These are phyloP conservation scores for Heliophila coronopifolia DNA, from an alignment of 441 rosid genomes.

Conservation along the genomic window DNA sequence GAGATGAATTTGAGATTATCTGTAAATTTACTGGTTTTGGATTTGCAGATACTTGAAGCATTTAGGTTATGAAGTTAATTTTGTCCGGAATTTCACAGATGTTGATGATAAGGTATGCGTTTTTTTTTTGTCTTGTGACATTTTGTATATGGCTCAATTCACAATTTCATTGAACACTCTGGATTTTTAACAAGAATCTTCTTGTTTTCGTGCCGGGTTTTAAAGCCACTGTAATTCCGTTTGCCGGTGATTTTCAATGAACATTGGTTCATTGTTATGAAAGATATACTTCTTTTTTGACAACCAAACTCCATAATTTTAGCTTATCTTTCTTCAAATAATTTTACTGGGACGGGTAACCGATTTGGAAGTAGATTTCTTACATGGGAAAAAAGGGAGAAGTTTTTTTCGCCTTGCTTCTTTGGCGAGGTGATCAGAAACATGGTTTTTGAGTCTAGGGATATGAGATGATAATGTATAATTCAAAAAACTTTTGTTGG, in stretches of 20 bases:
- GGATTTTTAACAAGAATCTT: not conserved
- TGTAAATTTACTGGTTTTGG: too few relatives aligned
- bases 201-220: not conserved
- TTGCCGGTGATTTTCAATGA: not conserved
- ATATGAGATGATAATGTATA: too few relatives aligned
- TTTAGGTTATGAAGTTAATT: conserved; percentile 74
- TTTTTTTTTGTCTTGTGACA: not conserved
- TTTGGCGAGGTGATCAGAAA: too few relatives aligned
- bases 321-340: too few relatives aligned
- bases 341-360: too few relatives aligned
- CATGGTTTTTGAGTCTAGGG: too few relatives aligned
- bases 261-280: not conserved
- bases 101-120: conserved; percentile 91
- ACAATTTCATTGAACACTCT: not conserved
- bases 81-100: conserved; percentile 88
- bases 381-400: too few relatives aligned
- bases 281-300: not conserved
- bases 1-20: conserved; percentile 2
- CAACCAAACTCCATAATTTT: too few relatives aligned
- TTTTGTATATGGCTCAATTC: not conserved
- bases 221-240: not conserved
- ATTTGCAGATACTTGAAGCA: conserved; percentile 73
- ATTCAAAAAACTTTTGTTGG: too few relatives aligned
- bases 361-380: too few relatives aligned
- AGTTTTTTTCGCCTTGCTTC: too few relatives aligned